Percentiles rank a stretch among this genome's conserved stretches.
These are phyloP conservation scores for Carex arenaria DNA, from an alignment of 202 grass and related monocot species.

Conservation along the genomic window DNA sequence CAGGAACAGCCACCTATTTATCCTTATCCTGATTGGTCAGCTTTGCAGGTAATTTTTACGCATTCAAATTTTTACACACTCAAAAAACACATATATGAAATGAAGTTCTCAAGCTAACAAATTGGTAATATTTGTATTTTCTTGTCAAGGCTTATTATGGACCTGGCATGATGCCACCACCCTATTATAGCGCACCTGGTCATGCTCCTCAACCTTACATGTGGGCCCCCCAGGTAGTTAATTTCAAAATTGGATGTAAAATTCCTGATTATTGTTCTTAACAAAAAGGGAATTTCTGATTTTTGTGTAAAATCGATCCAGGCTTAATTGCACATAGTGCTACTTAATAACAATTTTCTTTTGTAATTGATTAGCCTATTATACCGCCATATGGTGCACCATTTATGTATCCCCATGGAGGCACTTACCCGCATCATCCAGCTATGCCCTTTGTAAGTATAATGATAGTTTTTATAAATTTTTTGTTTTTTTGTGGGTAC, in stretches of 20 bases:
- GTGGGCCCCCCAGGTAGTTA: conserved; percentile 86
- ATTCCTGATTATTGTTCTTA: not conserved
- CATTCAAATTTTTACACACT: too few relatives aligned
- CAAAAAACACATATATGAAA: not conserved
- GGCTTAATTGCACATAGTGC: not conserved
- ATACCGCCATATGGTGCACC: conserved; percentile 66
- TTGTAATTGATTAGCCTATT: conserved; percentile 30
- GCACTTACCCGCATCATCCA: conserved; percentile 50
- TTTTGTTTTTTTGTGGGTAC: not conserved
- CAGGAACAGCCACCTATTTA: conserved; percentile 63
- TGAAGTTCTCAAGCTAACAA: not conserved
- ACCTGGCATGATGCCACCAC: conserved; percentile 56
- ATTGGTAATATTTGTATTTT: not conserved
- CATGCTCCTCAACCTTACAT: conserved; percentile 69
- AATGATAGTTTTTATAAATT: not conserved
- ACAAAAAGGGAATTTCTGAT: not conserved
- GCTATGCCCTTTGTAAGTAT: conserved; percentile 58
- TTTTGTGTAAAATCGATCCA: not conserved
- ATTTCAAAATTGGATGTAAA: conserved; percentile 4
- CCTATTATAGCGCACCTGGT: conserved; percentile 72
- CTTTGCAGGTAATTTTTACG: conserved; percentile 51
- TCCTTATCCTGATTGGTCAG: conserved; percentile 87
- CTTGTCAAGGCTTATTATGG: conserved; percentile 79
- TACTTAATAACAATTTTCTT: conserved; percentile 9
- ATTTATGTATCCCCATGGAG: conserved; percentile 73